Conservation (phyloP, 805 yeast genomes). For the Yarrowia deformans region DNA sequence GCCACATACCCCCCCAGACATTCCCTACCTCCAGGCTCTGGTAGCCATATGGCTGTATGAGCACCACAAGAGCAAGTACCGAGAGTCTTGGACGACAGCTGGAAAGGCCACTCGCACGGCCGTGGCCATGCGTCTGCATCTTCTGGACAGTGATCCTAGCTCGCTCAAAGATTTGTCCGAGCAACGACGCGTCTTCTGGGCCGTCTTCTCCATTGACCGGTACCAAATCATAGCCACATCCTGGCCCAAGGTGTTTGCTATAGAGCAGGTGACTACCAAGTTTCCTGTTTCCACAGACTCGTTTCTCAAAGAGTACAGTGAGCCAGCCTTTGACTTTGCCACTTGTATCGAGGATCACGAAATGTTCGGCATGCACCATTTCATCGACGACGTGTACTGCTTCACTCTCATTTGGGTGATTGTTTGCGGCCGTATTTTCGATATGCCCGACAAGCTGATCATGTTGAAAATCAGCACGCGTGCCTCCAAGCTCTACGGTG, state of each 20-base stretch:
- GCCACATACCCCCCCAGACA: conserved; percentile 10
- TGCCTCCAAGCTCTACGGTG: conserved; percentile 12
- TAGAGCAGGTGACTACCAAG: conserved; percentile 17
- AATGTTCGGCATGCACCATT: conserved; percentile 31
- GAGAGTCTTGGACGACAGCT: conserved; percentile 21
- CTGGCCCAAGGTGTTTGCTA: conserved; percentile 32
- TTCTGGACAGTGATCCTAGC: conserved; percentile 10
- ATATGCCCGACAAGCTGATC: conserved; percentile 30
- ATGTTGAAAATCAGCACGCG: conserved; percentile 10
- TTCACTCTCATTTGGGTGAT: conserved; percentile 27
- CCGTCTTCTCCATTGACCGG: conserved; percentile 24
- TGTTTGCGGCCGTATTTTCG: conserved; percentile 22
- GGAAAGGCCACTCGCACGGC: conserved; percentile 20
- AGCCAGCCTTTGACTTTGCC: conserved; percentile 17
- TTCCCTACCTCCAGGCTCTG: conserved; percentile 12
- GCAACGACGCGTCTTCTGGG: conserved; percentile 21
- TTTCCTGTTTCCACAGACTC: conserved; percentile 29
- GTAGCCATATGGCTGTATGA: conserved; percentile 22
- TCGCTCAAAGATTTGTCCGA: conserved; percentile 11
- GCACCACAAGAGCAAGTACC: conserved; percentile 16
- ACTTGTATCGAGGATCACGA: conserved; percentile 30
- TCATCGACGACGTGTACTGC: conserved; percentile 33
- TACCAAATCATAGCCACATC: conserved; percentile 28
- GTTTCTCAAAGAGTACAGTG: conserved; percentile 19
- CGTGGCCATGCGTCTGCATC: conserved; percentile 19